Percentiles rank a stretch among this genome's conserved stretches.
Evolutionary conservation across 768 basidiomycete genomes (phyloP).

Genomic region (Daedalea quercina): DNA sequence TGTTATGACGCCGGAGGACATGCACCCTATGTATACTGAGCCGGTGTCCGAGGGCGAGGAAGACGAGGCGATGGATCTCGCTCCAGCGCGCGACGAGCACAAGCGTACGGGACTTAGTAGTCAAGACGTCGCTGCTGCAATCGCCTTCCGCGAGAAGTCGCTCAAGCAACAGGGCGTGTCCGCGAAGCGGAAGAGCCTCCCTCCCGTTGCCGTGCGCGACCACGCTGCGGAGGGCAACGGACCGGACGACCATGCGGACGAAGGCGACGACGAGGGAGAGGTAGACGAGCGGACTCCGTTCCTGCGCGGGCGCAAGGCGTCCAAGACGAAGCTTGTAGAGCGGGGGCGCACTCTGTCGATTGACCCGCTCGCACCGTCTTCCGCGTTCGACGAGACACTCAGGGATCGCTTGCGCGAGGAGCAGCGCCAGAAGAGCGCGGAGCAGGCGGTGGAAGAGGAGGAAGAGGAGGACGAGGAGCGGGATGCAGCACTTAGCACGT

Average conservation of each 20-base stretch:
- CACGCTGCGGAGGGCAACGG: constrained; percentile 10
- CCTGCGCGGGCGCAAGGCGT: constrained; percentile 20
- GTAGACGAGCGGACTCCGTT: constrained; percentile 33
- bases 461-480: constrained; percentile 26
- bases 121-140: constrained; percentile 74
- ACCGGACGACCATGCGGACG: constrained; percentile 4
- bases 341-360: constrained; percentile 48
- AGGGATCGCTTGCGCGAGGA: constrained; percentile 53
- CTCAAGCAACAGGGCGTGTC: constrained; percentile 42
- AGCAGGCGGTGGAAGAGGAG: constrained; percentile 35
- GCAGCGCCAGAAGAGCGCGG: constrained; percentile 13
- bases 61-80: constrained; percentile 64
- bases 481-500: neutral
- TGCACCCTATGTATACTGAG: constrained; percentile 55
- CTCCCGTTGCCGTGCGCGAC: constrained; percentile 9
- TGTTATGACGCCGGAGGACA: constrained; percentile 32
- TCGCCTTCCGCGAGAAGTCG: constrained; percentile 79
- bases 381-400: constrained; percentile 78
- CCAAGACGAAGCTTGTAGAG: constrained; percentile 11
- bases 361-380: constrained; percentile 79
- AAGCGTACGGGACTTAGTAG: constrained; percentile 71
- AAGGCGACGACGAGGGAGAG: constrained; percentile 20
- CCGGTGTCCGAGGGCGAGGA: constrained; percentile 95
- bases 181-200: constrained; percentile 11
- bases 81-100: constrained; percentile 72